Base-by-base conservation (phyloP, 305 asterid species). In the Fraxinus nigra region DNA sequence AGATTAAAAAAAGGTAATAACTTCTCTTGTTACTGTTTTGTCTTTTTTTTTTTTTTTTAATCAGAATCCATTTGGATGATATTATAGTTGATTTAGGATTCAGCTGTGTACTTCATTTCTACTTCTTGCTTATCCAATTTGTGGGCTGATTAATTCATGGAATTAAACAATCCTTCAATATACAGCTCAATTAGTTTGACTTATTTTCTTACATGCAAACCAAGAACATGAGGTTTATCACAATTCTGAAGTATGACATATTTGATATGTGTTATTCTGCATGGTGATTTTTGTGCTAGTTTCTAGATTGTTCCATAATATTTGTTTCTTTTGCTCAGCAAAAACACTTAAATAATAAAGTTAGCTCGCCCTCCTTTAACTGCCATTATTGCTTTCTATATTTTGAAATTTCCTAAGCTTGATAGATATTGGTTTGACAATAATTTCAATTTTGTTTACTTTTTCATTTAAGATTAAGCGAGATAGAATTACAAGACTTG, bases 401-500 rank as follows among this genome's bases (percentile, higher is more conserved):
- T 7, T 54, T 59, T 76, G 16, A n/a, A 32, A 7, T 30, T 54
- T 80, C 46, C 33, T 37, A 10, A 46, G 8, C 35, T 34, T 77
- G 61, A 75, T 48, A 75, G 59, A 78, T 51, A 54, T 75, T 35
- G 40, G 40, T 83, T 35, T 77, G 14, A 70, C 77, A 78, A 9
- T 65, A 28, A 79, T 78, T 72, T 51, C 43, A 20, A n/a, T 56
- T 70, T 76, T 20, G 80, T 14, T 76, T 46, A 22, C 28, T 82
- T 80, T 80, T 80, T 69, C 79, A 74, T 83, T 83, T 70, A 80
- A 96, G 99, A 96, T 96, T 33, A 96, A 96, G 87, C 88, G 85
- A 75, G 98, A 96, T 86, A 93, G 90, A 69, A 94, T 96, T 74
- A 75, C 95, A 43, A 96, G 92, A 83, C 99, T 96, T 59, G 99